Conservation (phyloP, 2,329 filamentous ascomycete species). For the Cercospora sesami region DNA sequence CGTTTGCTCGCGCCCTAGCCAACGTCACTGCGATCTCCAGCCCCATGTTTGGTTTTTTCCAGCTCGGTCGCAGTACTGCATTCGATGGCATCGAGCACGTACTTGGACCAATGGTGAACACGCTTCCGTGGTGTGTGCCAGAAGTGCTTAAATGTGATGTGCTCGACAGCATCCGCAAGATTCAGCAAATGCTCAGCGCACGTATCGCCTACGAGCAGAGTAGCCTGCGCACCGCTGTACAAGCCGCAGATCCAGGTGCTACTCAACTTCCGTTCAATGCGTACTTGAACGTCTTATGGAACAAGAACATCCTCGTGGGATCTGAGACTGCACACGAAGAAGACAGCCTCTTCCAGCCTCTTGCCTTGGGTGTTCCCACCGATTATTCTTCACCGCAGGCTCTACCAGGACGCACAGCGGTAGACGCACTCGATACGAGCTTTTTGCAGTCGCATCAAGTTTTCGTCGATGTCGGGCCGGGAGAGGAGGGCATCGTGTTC, state of each 20-base stretch:
- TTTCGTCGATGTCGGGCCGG: constrained; percentile 22
- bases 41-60: constrained; percentile 23
- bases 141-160: neutral
- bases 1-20: constrained; percentile 18
- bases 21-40: constrained; percentile 6
- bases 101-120: constrained; percentile 17
- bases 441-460: constrained; percentile 14
- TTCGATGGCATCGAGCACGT: constrained; percentile 19
- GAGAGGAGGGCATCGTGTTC: constrained; percentile 18
- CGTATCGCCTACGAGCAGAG: constrained; percentile 18
- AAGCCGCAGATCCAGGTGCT: constrained; percentile 2
- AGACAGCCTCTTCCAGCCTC: constrained; percentile 16
- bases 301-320: constrained; percentile 12
- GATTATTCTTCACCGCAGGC: constrained; percentile 15
- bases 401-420: constrained; percentile 15
- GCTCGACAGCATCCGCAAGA: neutral
- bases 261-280: constrained; percentile 21
- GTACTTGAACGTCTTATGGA: constrained; percentile 22
- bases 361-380: constrained; percentile 16
- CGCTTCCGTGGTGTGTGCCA: constrained; percentile 8
- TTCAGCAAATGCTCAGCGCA: constrained; percentile 16
- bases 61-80: constrained; percentile 16
- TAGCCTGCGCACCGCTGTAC: constrained; percentile 4
- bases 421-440: constrained; percentile 15
- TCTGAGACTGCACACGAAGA: neutral